Base-by-base conservation (phyloP, 768 basidiomycete genomes). In the Tulasnella calospora region DNA sequence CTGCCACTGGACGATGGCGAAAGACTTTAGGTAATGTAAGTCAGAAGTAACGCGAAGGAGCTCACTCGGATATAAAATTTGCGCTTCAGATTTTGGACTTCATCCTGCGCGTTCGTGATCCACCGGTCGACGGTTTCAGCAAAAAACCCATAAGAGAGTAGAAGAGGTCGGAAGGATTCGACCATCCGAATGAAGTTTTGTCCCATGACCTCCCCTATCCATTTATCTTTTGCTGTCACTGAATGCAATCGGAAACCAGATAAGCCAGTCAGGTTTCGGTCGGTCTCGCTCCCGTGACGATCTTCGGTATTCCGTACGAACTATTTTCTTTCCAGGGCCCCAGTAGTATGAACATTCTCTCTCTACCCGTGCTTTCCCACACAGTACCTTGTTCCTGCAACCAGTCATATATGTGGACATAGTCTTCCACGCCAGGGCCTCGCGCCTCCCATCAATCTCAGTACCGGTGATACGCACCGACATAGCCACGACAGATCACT, bases 91-190 rank as follows among this genome's bases (percentile, higher is more conserved):
- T 15, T 33, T 67, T 33, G 61, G 61, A 67, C 61, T 17, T 72
- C 71, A 15, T 72, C 71, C 9, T 72, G 41, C 71, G 36, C 44
- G n/a, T 19, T 35, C 27, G 12, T 13, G n/a, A 17, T 51, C 74
- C 74, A 75, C 10, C 55, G 35, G 41, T 78, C 77, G 0, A 78
- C 44, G 17, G 71, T 73, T 46, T 78, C 70, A 1, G 2, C 33
- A 47, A 78, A 78, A 41, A 73, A 78, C 8, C 77, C 77, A 38
- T 78, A 69, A 23, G 77, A 70, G 8, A 78, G 41, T 1, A 78
- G 35, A 13, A 78, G n/a, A 36, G 77, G 77, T 23, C 46, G 36
- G 13, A 78, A 38, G 19, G 69, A 41, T 1, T 36, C 27, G 35
- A 73, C n/a, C 38, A 78, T 12, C 44, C 9, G 27, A 6, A 73